phyloP scores from a whole-genome alignment of 768 basidiomycete species.

The Favolaschia claudopus region DNA sequence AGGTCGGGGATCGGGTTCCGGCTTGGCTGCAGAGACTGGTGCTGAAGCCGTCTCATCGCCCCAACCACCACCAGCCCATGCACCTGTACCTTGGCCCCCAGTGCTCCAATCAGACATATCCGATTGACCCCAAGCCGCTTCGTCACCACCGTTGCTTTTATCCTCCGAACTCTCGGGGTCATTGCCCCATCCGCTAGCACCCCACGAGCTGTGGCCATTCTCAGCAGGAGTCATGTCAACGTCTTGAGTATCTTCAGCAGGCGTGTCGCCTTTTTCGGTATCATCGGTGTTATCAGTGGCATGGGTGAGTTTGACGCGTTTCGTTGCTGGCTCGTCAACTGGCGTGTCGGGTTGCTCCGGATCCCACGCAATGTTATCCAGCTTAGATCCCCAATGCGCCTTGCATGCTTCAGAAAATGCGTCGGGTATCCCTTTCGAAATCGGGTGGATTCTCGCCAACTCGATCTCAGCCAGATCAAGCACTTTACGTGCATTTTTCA shows the following conservation, averaged over 20 bases:
- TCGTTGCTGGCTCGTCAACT: neutral
- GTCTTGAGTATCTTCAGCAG: neutral
- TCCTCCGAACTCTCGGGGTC: neutral
- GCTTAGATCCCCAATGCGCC: conserved; percentile 39
- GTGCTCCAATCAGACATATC: neutral
- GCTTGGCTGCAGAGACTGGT: neutral
- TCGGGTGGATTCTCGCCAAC: neutral
- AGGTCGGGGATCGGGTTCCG: conserved; percentile 19
- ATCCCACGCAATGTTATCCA: conserved; percentile 33
- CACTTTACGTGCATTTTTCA: conserved; percentile 47
- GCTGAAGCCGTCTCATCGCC: neutral
- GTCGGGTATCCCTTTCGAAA: conserved; percentile 15
- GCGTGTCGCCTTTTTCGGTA: neutral
- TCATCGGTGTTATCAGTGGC: neutral
- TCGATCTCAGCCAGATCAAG: conserved; percentile 3
- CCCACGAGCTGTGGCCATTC: neutral
- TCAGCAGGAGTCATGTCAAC: neutral
- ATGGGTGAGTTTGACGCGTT: neutral
- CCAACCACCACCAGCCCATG: neutral
- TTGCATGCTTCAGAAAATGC: conserved; percentile 33
- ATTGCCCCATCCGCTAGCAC: neutral
- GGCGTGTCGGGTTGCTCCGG: neutral
- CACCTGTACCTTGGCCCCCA: neutral
- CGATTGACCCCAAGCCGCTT: neutral
- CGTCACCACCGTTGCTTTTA: neutral